These are phyloP conservation scores for Phytopythium mirpurense DNA, from an alignment of 352 stramenopile species.

Conservation along the genomic window DNA sequence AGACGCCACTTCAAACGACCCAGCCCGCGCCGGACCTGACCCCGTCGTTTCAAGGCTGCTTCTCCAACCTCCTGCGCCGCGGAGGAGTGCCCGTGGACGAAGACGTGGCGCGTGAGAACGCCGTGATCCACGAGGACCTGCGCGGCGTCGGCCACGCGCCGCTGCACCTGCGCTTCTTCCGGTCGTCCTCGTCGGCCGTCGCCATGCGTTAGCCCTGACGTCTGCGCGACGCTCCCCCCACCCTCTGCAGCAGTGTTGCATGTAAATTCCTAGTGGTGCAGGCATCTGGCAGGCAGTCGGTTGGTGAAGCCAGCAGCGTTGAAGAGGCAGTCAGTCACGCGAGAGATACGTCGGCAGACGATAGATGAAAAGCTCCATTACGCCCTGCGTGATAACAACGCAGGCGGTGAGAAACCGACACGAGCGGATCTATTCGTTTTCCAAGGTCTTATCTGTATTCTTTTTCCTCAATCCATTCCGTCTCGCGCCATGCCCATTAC, in stretches of 20 bases:
- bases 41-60: slow-evolving; percentile 32
- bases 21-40: slow-evolving; percentile 24
- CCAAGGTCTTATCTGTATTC: neutral
- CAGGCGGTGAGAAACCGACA: too few relatives aligned
- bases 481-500: neutral
- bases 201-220: neutral
- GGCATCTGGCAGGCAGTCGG: too few relatives aligned
- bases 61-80: slow-evolving; percentile 35
- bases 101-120: slow-evolving; percentile 27
- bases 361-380: too few relatives aligned
- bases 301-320: neutral
- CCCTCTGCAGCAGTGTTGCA: neutral
- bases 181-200: neutral
- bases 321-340: too few relatives aligned
- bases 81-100: slow-evolving; percentile 46
- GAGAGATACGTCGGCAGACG: too few relatives aligned
- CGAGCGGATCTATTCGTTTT: slow-evolving; percentile 9
- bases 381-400: too few relatives aligned
- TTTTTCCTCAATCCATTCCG: neutral
- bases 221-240: too few relatives aligned
- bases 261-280: too few relatives aligned
- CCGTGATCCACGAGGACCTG: slow-evolving; percentile 29
- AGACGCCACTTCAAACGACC: neutral
- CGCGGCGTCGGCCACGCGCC: slow-evolving; percentile 22
- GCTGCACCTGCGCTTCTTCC: slow-evolving; percentile 3